Conservation (phyloP, 768 basidiomycete genomes). For the Pleurotus eryngii region DNA sequence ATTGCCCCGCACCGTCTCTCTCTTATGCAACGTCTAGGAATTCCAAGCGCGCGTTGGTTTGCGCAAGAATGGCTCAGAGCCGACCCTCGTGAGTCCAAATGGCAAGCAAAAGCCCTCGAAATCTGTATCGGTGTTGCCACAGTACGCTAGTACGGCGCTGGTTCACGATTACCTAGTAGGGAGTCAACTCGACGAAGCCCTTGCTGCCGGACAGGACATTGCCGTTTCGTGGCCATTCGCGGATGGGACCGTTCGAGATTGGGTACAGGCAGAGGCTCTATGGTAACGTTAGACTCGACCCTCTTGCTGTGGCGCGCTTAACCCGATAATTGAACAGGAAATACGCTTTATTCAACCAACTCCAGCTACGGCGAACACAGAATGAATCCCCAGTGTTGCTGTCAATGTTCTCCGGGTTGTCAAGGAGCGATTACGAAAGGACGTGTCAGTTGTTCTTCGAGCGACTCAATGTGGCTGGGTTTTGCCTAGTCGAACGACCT, state of each 20-base stretch:
- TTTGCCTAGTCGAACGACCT: constrained; percentile 78
- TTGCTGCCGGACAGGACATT: constrained; percentile 70
- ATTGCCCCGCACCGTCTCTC: background rate
- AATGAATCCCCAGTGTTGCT: constrained; percentile 87
- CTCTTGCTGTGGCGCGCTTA: background rate
- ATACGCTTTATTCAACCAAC: constrained; percentile 69
- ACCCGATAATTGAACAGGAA: constrained; percentile 53
- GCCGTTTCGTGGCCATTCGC: constrained; percentile 81
- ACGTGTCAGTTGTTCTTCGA: constrained; percentile 88
- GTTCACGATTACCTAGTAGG: constrained; percentile 85
- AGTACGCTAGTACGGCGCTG: constrained; percentile 39
- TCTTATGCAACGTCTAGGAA: constrained; percentile 46
- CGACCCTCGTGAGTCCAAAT: constrained; percentile 14
- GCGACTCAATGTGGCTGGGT: constrained; percentile 84
- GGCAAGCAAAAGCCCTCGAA: constrained; percentile 20
- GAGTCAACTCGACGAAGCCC: constrained; percentile 72
- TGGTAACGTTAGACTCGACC: constrained; percentile 47
- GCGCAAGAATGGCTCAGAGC: constrained; percentile 42
- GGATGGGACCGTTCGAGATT: constrained; percentile 70
- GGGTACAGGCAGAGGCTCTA: constrained; percentile 83
- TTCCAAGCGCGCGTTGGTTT: constrained; percentile 79
- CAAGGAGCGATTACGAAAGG: constrained; percentile 65
- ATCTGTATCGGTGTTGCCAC: constrained; percentile 40
- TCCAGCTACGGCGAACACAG: constrained; percentile 76
- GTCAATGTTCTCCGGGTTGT: constrained; percentile 61